Conservation (phyloP, 1,284 basidiomycete genomes). For the Earliella scabrosa region DNA sequence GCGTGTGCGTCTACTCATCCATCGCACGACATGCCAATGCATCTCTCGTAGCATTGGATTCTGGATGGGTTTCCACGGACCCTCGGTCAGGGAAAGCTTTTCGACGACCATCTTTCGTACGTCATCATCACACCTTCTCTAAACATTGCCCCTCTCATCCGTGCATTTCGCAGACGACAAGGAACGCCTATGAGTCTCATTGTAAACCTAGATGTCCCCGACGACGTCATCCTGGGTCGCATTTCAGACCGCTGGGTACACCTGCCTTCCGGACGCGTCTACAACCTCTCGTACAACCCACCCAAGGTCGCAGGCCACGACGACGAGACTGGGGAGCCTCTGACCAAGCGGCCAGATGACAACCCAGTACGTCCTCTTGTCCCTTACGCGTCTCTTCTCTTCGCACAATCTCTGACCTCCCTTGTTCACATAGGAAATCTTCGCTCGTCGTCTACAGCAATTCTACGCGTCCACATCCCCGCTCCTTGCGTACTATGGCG, state of each 20-base stretch:
- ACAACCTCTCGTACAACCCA: slow-evolving; percentile 91
- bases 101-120: slow-evolving; percentile 77
- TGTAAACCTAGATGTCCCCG: slow-evolving; percentile 91
- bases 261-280: slow-evolving; percentile 90
- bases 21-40: slow-evolving; percentile 3
- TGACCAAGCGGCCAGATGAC: slow-evolving; percentile 91
- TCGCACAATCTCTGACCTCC: slow-evolving; percentile 4
- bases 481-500: slow-evolving; percentile 78
- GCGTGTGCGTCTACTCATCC: neutral
- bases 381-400: neutral
- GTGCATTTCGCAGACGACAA: slow-evolving; percentile 46
- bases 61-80: slow-evolving; percentile 98
- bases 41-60: slow-evolving; percentile 78
- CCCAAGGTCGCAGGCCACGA: slow-evolving; percentile 88
- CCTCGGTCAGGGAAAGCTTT: slow-evolving; percentile 83
- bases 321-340: slow-evolving; percentile 91
- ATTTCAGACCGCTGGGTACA: slow-evolving; percentile 97
- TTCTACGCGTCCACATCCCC: slow-evolving; percentile 93
- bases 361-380: slow-evolving; percentile 79
- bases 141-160: neutral
- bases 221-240: slow-evolving; percentile 86
- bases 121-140: slow-evolving; percentile 17
- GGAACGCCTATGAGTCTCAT: slow-evolving; percentile 79
- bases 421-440: slow-evolving; percentile 69
- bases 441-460: slow-evolving; percentile 77